Conservation (phyloP, 2,329 filamentous ascomycete genomes). For the Pseudogymnoascus pannorum region DNA sequence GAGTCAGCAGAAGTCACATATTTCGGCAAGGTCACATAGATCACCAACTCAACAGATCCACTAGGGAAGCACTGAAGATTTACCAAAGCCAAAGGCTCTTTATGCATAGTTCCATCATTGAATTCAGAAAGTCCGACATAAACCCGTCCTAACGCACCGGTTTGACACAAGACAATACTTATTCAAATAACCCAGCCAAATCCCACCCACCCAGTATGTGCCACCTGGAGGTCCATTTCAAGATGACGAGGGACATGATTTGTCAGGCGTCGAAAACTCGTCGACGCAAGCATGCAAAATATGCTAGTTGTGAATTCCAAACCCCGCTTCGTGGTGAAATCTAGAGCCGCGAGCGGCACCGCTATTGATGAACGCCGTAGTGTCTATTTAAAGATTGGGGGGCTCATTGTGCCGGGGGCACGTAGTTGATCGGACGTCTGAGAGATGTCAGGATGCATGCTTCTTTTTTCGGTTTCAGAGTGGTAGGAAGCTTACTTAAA, state of each 20-base stretch:
- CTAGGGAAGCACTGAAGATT: background rate
- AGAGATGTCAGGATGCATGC: background rate
- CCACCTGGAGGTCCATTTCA: background rate
- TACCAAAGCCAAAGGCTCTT: background rate
- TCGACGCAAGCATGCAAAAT: conserved; percentile 6
- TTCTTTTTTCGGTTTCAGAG: background rate
- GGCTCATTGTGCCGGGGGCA: conserved; percentile 3
- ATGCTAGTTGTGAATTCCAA: conserved; percentile 7
- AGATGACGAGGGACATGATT: conserved; percentile 4
- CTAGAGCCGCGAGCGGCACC: conserved; percentile 4
- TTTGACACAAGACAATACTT: conserved; percentile 7
- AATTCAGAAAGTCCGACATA: conserved; percentile 6
- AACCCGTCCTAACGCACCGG: background rate
- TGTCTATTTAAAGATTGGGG: background rate
- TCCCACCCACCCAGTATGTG: background rate
- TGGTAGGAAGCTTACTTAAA: conserved; percentile 65
- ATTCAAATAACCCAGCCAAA: background rate
- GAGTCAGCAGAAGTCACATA: background rate
- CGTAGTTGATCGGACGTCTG: conserved; percentile 1
- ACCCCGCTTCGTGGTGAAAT: conserved; percentile 6
- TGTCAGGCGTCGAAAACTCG: conserved; percentile 3
- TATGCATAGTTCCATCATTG: conserved; percentile 2
- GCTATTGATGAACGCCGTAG: conserved; percentile 4
- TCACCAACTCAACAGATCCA: background rate
- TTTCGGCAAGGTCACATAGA: background rate